phyloP scores from a whole-genome alignment of 1,139 yeast genomes.

The Spencermartinsiella ligniputridi region DNA sequence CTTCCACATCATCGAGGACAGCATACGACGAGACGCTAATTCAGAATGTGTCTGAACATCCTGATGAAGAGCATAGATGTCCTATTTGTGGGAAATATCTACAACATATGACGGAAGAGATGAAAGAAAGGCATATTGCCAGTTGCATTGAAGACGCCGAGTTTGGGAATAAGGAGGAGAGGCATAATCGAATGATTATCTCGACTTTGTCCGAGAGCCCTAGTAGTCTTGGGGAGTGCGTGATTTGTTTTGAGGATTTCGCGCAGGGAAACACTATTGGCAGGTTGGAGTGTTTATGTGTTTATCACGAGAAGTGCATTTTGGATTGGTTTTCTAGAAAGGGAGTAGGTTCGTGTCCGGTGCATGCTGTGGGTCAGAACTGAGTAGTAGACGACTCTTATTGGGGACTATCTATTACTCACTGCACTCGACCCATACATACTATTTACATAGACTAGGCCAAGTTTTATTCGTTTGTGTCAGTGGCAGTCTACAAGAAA shows the following conservation, averaged over 20 bases:
- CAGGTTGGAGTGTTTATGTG: slow-evolving; percentile 87
- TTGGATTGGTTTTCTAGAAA: slow-evolving; percentile 84
- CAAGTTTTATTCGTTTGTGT: too few relatives aligned
- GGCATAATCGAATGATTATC: slow-evolving; percentile 78
- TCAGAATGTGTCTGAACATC: slow-evolving; percentile 26
- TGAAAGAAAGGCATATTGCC: slow-evolving; percentile 64
- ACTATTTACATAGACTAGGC: too few relatives aligned
- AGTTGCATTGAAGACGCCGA: slow-evolving; percentile 65
- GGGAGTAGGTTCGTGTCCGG: slow-evolving; percentile 84
- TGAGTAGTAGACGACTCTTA: slow-evolving; percentile 43
- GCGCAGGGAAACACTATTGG: slow-evolving; percentile 86
- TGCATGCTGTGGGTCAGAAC: slow-evolving; percentile 55
- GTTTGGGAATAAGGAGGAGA: slow-evolving; percentile 41
- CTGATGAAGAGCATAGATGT: slow-evolving; percentile 42
- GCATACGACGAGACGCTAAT: slow-evolving; percentile 26
- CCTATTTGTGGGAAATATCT: slow-evolving; percentile 48
- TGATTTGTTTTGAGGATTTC: slow-evolving; percentile 87
- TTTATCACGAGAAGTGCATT: slow-evolving; percentile 87
- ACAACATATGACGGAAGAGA: slow-evolving; percentile 39
- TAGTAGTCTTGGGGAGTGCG: slow-evolving; percentile 57
- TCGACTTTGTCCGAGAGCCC: slow-evolving; percentile 58
- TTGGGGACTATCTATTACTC: slow-evolving; percentile 66
- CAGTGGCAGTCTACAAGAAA: too few relatives aligned
- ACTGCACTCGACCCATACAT: slow-evolving; percentile 47
- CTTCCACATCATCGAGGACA: neutral